Evolutionary conservation across 2,329 filamentous ascomycete species (phyloP).

Genomic region (Onygena corvina): DNA sequence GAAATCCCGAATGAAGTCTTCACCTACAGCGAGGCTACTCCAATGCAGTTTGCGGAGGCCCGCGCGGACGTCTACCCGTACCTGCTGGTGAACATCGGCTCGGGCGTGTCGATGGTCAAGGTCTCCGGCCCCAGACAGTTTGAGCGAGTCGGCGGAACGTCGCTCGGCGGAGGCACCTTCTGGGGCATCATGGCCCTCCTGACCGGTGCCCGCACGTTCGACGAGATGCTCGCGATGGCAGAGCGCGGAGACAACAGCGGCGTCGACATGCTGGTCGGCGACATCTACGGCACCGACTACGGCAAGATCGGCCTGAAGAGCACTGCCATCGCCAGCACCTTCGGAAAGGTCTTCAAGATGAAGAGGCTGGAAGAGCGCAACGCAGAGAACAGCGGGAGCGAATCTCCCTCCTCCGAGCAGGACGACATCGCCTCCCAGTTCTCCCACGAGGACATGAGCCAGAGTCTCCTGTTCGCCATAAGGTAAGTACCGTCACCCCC

Average conservation of each 20-base stretch:
- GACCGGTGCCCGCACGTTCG: constrained; percentile 89
- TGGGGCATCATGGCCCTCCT: constrained; percentile 89
- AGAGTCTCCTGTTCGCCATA: constrained; percentile 85
- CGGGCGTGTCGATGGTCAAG: constrained; percentile 93
- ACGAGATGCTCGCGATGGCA: constrained; percentile 90
- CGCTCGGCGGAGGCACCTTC: constrained; percentile 88
- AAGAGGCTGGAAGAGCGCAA: constrained; percentile 70
- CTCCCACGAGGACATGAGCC: constrained; percentile 70
- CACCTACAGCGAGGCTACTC: constrained; percentile 80
- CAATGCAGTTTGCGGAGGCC: constrained; percentile 76
- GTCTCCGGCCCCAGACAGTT: constrained; percentile 80
- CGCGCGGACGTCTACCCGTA: constrained; percentile 85
- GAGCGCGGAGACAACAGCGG: constrained; percentile 82
- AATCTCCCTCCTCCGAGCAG: constrained; percentile 24
- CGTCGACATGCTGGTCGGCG: constrained; percentile 93
- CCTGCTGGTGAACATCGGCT: constrained; percentile 94
- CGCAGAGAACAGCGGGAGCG: constrained; percentile 54
- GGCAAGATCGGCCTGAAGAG: constrained; percentile 92
- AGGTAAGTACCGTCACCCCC: constrained; percentile 33
- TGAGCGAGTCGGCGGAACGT: constrained; percentile 86
- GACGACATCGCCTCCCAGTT: constrained; percentile 48
- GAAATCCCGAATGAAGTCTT: constrained; percentile 96
- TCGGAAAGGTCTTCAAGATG: constrained; percentile 92
- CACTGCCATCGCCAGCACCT: constrained; percentile 88
- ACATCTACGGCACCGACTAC: constrained; percentile 95